These are phyloP conservation scores for Ogataea paradorogensis DNA, from an alignment of 805 yeast species.

Conservation along the genomic window DNA sequence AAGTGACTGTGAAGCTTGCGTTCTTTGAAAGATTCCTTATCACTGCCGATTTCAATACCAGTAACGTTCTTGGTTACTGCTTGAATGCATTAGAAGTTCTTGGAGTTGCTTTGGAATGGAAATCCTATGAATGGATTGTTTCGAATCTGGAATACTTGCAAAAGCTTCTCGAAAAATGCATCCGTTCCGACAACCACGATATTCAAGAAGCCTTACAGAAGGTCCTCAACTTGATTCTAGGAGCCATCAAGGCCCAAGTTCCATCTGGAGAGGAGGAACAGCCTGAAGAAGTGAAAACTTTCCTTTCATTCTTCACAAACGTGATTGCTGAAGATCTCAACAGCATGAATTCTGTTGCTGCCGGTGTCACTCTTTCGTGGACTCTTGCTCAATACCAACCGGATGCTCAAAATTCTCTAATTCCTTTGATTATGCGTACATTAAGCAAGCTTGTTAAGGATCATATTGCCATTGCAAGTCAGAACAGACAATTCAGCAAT, in stretches of 20 bases:
- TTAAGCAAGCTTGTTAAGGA: conserved; percentile 88
- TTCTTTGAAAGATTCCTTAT: conserved; percentile 87
- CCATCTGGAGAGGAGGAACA: conserved; percentile 46
- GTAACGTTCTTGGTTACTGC: conserved; percentile 71
- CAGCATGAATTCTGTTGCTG: conserved; percentile 73
- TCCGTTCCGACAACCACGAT: conserved; percentile 80
- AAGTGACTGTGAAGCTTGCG: conserved; percentile 78
- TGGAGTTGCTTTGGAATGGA: conserved; percentile 77
- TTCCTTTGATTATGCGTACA: conserved; percentile 79
- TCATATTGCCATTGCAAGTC: conserved; percentile 65
- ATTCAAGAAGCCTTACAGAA: conserved; percentile 81
- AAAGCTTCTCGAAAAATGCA: conserved; percentile 71
- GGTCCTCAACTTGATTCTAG: conserved; percentile 65
- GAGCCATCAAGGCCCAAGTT: conserved; percentile 54
- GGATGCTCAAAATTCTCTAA: conserved; percentile 64
- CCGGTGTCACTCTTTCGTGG: conserved; percentile 82
- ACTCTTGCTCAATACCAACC: conserved; percentile 76
- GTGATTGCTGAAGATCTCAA: conserved; percentile 77
- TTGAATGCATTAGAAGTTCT: conserved; percentile 89
- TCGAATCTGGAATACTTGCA: conserved; percentile 68
- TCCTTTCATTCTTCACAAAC: conserved; percentile 56
- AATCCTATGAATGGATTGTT: conserved; percentile 73
- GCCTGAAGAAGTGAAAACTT: conserved; percentile 60
- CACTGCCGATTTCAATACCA: conserved; percentile 69
- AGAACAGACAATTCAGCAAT: conserved; percentile 31